Evolutionary conservation across 2,329 filamentous ascomycete genomes (phyloP).

Genomic region (Fusarium anguioides): DNA sequence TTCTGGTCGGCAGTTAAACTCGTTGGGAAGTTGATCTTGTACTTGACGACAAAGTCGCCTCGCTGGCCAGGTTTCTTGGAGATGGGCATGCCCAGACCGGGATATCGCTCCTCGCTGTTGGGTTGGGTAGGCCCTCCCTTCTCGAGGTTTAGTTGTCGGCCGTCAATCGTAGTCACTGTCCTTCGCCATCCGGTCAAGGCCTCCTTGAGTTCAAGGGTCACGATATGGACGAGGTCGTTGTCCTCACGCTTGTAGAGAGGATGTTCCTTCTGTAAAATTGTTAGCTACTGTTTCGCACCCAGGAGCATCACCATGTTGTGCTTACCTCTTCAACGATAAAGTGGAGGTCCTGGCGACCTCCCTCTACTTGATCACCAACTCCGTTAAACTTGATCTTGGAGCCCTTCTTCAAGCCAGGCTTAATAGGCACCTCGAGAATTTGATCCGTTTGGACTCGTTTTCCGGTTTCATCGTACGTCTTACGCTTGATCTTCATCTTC

Average conservation of each 20-base stretch:
- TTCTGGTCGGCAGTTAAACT: conserved; percentile 83
- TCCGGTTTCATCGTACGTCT: conserved; percentile 87
- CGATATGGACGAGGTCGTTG: conserved; percentile 82
- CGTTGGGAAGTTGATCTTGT: conserved; percentile 93
- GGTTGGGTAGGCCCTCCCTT: conserved; percentile 88
- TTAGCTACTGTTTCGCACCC: conserved; percentile 53
- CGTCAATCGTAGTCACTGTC: conserved; percentile 93
- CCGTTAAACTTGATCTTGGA: conserved; percentile 99
- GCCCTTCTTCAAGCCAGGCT: conserved; percentile 93
- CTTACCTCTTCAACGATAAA: conserved; percentile 94
- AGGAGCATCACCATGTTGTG: not conserved
- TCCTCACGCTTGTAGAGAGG: conserved; percentile 86
- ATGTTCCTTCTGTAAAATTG: conserved; percentile 77
- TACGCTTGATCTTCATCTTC: conserved; percentile 98
- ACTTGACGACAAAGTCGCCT: conserved; percentile 88
- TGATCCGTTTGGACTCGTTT: conserved; percentile 90
- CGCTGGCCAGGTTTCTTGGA: conserved; percentile 87
- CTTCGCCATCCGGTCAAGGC: conserved; percentile 93
- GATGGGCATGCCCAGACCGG: conserved; percentile 91
- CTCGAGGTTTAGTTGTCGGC: conserved; percentile 82
- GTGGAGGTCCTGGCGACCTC: conserved; percentile 93
- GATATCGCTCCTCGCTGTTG: conserved; percentile 83
- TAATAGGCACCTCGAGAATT: conserved; percentile 94
- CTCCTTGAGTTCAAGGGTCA: conserved; percentile 91
- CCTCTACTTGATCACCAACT: conserved; percentile 97